These are phyloP conservation scores for Zymoseptoria brevis DNA, from an alignment of 2,329 filamentous ascomycete genomes.

Conservation along the genomic window DNA sequence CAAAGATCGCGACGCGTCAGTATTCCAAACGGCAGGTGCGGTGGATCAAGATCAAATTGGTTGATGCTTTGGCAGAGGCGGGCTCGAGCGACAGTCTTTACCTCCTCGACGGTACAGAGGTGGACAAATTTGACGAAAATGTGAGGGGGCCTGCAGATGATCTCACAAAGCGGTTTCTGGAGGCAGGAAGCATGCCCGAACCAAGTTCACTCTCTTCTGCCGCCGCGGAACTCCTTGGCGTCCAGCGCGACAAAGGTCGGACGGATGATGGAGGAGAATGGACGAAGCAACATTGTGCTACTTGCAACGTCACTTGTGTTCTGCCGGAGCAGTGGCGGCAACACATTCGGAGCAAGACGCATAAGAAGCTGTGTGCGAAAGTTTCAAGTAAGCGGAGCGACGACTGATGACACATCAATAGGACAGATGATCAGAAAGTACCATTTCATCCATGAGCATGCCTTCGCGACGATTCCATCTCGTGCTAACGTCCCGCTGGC, in stretches of 20 bases:
- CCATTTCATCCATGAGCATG: too few species aligned
- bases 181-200: constrained; percentile 45
- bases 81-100: constrained; percentile 55
- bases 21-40: constrained; percentile 78
- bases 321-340: constrained; percentile 51
- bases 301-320: constrained; percentile 54
- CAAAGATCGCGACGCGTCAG: constrained; percentile 74
- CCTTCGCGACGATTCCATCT: too few species aligned
- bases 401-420: background rate
- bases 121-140: constrained; percentile 51
- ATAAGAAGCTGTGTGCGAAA: constrained; percentile 33
- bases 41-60: constrained; percentile 80
- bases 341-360: constrained; percentile 49
- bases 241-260: constrained; percentile 45
- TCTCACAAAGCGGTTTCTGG: constrained; percentile 58
- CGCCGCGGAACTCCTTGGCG: constrained; percentile 50
- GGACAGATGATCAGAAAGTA: too few species aligned
- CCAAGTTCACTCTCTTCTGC: constrained; percentile 49
- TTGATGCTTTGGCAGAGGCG: constrained; percentile 54
- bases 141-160: constrained; percentile 58
- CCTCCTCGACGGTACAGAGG: constrained; percentile 71
- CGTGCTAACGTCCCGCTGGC: too few species aligned
- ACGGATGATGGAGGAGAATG: constrained; percentile 38
- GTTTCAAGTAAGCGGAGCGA: background rate
- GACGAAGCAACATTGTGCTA: constrained; percentile 56